Conservation (phyloP, 2,329 filamentous ascomycete genomes). For the Fusarium citri region DNA sequence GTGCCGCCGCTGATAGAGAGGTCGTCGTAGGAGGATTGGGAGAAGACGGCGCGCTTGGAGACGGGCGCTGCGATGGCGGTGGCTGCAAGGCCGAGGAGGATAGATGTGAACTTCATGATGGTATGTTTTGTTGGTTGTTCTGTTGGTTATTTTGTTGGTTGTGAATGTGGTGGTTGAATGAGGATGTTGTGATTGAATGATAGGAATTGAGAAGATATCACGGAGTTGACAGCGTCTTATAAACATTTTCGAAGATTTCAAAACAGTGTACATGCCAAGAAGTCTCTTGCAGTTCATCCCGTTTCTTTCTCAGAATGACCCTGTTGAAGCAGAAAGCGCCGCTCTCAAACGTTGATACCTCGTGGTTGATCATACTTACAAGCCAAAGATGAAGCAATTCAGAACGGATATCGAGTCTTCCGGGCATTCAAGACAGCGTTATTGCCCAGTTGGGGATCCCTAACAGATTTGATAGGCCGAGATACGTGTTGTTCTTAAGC, state of each 20-base stretch:
- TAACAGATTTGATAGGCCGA: not conserved
- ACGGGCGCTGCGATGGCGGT: conserved; percentile 48
- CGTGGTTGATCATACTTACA: not conserved
- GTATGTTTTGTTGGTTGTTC: not conserved
- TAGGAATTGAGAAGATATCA: not conserved
- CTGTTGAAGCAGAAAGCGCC: not conserved
- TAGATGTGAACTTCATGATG: conserved; percentile 52
- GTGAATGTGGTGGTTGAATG: not conserved
- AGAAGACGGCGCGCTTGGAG: conserved; percentile 48
- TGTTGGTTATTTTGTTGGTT: not conserved
- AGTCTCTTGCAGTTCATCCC: fast-evolving
- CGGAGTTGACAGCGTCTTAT: not conserved
- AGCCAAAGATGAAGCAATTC: not conserved
- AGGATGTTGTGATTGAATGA: not conserved
- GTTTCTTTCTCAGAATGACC: not conserved
- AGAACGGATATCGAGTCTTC: not conserved
- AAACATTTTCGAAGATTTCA: not conserved
- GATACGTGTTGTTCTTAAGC: not conserved
- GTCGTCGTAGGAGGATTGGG: conserved; percentile 54
- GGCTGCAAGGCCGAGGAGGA: conserved; percentile 45
- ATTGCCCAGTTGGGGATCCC: no score
- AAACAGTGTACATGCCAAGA: not conserved
- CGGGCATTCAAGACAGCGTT: not conserved
- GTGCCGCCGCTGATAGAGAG: conserved; percentile 61
- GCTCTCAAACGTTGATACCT: not conserved